Evolutionary conservation across 495 filamentous ascomycete species (phyloP).

Genomic region (Sphaerosporella brunnea): DNA sequence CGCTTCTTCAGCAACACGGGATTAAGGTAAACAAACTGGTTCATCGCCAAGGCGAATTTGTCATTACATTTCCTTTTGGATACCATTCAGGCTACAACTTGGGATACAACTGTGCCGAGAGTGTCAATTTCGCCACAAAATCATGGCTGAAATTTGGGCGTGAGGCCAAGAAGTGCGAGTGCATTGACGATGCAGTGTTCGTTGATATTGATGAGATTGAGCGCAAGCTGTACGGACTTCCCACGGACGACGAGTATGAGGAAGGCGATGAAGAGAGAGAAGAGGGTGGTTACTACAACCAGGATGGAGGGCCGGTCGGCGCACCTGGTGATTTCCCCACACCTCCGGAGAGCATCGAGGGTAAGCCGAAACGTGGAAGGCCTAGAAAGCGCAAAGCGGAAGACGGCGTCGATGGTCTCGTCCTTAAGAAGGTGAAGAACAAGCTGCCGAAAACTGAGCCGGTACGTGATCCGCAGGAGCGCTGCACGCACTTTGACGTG

Average conservation of each 20-base stretch:
- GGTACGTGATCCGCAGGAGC: constrained; percentile 45
- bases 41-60: constrained; percentile 94
- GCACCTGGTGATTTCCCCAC: constrained; percentile 48
- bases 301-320: constrained; percentile 34
- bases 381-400: constrained; percentile 30
- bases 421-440: constrained; percentile 52
- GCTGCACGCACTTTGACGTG: constrained; percentile 25
- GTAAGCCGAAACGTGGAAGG: constrained; percentile 33
- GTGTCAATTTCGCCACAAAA: constrained; percentile 93
- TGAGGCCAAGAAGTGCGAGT: constrained; percentile 94
- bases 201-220: constrained; percentile 91
- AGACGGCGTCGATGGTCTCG: constrained; percentile 25
- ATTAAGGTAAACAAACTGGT: constrained; percentile 91
- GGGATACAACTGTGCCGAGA: constrained; percentile 97
- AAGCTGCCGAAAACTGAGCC: constrained; percentile 41
- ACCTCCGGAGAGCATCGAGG: constrained; percentile 51
- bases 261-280: constrained; percentile 61
- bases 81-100: constrained; percentile 98
- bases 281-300: constrained; percentile 44
- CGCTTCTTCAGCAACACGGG: constrained; percentile 66
- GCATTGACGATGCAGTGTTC: constrained; percentile 88
- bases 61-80: constrained; percentile 95
- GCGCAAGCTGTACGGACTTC: constrained; percentile 78
- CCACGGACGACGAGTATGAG: constrained; percentile 73
- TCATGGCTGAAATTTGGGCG: constrained; percentile 88